Base-by-base conservation (phyloP, 2,329 filamentous ascomycete species). In the Didymella pomorum region DNA sequence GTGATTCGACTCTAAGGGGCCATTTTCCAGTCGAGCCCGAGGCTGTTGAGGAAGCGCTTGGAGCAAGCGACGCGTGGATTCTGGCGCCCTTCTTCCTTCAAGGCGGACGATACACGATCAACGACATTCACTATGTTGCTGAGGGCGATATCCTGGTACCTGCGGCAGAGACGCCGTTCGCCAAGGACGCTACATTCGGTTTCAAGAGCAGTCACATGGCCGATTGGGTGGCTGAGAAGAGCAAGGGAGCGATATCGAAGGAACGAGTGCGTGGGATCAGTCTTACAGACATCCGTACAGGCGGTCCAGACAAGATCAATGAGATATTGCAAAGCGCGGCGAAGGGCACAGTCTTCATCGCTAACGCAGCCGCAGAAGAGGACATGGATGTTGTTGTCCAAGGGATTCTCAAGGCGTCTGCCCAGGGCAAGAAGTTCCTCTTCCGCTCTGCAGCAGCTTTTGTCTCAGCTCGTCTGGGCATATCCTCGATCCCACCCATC, bases 31-130 rank as follows among this genome's bases (percentile, higher is more conserved):
- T 84, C 0, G 84, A 87, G 66, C 78, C 81, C 0, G 82, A 86
- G 49, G 82, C 81, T 0, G 82, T 80, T 0, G 80, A 84, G 56
- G 71, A 77, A 1, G 80, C 82, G 1, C 76, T 86, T 0, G 84
- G 84, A 0, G 68, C 75, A 1, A 78, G 79, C 0, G 82, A 86
- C 61, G 83, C 80, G 0, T 84, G 83, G 79, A 75, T 87, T 1
- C 72, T 87, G 0, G 83, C 83, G 0, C 85, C 85, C 0, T 87
- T 87, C 70, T 87, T 87, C 67, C 75, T 82, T 3, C 84, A 87
- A 62, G 86, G 85, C 6, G 85, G 85, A 0, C 70, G 85, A 2
- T 83, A 83, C 42, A 87, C 85, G 0, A 84, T 87, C 14, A 68
- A 82, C 26, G 82, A 87, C 65, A 79, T 86, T 1, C 84, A 87